A percentile compares a stretch with the other conserved stretches of the same genome.
Evolutionary conservation across 106 monocot genomes (phyloP).

Genomic region (Vanilla planifolia): DNA sequence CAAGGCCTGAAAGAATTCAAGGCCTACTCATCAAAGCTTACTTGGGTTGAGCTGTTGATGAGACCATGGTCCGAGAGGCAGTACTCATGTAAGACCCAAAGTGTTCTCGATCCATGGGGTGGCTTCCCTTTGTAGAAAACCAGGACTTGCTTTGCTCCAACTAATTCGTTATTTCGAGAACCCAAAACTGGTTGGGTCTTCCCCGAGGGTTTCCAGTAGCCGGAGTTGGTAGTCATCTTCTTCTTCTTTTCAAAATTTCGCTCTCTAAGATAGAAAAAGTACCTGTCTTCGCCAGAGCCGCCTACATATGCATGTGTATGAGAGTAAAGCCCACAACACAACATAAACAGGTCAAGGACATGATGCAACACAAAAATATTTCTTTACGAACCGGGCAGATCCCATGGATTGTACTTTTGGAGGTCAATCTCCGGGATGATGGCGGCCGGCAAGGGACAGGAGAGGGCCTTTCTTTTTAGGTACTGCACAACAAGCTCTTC

Average conservation of each 20-base stretch:
- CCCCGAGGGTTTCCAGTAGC: constrained; percentile 4
- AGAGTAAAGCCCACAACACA: background rate
- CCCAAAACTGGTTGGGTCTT: background rate
- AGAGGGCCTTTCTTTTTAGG: constrained; percentile 17
- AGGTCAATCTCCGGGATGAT: constrained; percentile 27
- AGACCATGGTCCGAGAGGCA: background rate
- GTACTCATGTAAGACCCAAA: constrained; percentile 6
- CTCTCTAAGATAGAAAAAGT: constrained; percentile 8
- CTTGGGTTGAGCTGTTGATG: background rate
- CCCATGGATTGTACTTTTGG: constrained; percentile 13
- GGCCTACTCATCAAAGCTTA: background rate
- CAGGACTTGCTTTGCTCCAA: constrained; percentile 1
- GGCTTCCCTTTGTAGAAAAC: background rate
- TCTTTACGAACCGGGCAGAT: constrained; percentile 18
- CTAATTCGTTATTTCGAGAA: background rate
- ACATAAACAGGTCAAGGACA: no score
- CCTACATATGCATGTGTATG: background rate
- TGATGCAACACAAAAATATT: no score
- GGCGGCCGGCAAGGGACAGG: constrained; percentile 18
- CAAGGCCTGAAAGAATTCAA: background rate
- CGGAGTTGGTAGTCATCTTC: background rate
- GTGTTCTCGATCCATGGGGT: background rate
- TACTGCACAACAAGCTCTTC: constrained; percentile 31
- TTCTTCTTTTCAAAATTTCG: background rate
- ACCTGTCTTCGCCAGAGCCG: constrained; percentile 4